Percentiles rank a stretch among this genome's conserved stretches.
phyloP scores from a whole-genome alignment of 495 filamentous ascomycete genomes.

The Halenospora varia region DNA sequence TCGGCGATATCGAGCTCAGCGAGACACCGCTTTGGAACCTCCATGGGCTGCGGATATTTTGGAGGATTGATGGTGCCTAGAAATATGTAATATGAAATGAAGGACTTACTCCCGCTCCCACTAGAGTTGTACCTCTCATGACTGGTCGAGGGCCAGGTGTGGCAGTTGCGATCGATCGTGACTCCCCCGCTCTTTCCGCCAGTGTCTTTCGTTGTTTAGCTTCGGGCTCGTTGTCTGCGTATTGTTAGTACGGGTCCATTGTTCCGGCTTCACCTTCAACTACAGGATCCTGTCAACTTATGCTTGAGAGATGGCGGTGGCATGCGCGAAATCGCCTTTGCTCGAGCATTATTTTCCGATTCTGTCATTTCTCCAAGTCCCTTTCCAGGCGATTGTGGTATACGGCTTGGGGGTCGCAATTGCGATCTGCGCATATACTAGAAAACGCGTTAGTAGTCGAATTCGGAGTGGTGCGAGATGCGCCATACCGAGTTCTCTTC shows the following conservation, averaged over 20 bases:
- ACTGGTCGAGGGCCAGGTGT: constrained; percentile 32
- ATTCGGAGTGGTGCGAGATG: neutral
- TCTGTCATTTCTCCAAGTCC: constrained; percentile 54
- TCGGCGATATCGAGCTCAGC: too few species aligned
- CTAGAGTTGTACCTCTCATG: constrained; percentile 35
- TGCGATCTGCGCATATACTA: constrained; percentile 21
- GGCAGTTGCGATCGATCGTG: constrained; percentile 30
- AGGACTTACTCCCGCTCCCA: constrained; percentile 29
- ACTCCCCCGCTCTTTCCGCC: constrained; percentile 51
- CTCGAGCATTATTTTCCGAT: constrained; percentile 66
- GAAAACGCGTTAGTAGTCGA: constrained; percentile 5
- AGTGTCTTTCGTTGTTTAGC: constrained; percentile 58
- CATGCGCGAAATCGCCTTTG: constrained; percentile 40
- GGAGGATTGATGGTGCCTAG: too few species aligned
- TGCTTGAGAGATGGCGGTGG: constrained; percentile 44
- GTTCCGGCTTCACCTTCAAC: neutral
- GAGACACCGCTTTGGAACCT: too few species aligned
- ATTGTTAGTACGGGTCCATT: neutral
- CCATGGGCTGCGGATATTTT: too few species aligned
- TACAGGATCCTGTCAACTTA: constrained; percentile 21
- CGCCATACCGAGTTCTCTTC: constrained; percentile 22
- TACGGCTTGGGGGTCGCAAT: constrained; percentile 29
- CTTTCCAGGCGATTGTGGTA: constrained; percentile 28
- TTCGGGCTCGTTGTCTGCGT: constrained; percentile 34
- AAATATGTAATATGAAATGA: neutral